These are phyloP conservation scores for Phytophthora multivora DNA, from an alignment of 352 stramenopile genomes.

Conservation along the genomic window DNA sequence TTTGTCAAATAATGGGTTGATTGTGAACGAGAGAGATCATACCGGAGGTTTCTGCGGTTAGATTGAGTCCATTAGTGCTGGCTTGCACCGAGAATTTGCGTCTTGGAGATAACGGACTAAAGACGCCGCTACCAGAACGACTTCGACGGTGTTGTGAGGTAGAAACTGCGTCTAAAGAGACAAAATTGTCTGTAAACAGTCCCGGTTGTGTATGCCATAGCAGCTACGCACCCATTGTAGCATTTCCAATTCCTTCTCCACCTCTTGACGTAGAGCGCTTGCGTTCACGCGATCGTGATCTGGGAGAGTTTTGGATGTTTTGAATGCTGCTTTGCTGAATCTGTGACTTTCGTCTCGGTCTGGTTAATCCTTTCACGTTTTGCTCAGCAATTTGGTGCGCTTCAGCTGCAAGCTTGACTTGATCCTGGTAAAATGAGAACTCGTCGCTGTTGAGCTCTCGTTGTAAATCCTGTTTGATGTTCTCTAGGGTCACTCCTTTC, in stretches of 20 bases:
- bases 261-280: conserved; percentile 19
- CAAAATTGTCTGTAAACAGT: background rate
- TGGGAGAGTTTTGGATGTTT: background rate
- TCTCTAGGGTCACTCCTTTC: conserved; percentile 47
- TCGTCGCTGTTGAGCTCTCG: conserved; percentile 48
- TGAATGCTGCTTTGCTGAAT: conserved; percentile 1
- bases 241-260: background rate
- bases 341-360: conserved; percentile 2
- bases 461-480: conserved; percentile 56
- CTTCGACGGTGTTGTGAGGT: conserved; percentile 11
- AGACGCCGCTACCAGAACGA: conserved; percentile 13
- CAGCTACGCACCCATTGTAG: conserved; percentile 11
- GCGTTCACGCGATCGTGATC: conserved; percentile 12
- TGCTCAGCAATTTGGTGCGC: conserved; percentile 8
- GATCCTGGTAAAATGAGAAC: conserved; percentile 46
- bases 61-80: conserved; percentile 15
- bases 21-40: background rate
- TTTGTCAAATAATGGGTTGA: background rate
- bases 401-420: conserved; percentile 34
- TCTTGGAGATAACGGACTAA: conserved; percentile 11
- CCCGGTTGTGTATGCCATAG: background rate
- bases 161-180: conserved; percentile 6
- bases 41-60: conserved; percentile 14
- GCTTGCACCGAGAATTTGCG: conserved; percentile 25
- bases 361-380: background rate